A percentile compares a stretch with the other conserved stretches of the same genome.
These are phyloP conservation scores for Mariannaea elegans DNA, from an alignment of 2,329 filamentous ascomycete genomes.

Conservation along the genomic window DNA sequence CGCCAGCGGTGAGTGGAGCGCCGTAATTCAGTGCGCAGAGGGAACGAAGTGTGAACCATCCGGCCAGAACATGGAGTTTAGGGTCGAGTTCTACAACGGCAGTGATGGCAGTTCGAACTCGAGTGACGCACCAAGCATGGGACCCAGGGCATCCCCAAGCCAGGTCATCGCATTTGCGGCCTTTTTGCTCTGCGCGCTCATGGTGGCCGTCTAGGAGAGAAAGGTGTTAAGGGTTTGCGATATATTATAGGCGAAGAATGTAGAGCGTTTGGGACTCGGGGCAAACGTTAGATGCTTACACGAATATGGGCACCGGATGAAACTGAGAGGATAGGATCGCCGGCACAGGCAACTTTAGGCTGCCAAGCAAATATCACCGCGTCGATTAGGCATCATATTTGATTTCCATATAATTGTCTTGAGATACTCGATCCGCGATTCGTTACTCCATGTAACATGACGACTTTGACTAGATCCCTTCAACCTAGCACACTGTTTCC, in stretches of 20 bases:
- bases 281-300: too few species aligned
- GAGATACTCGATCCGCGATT: too few species aligned
- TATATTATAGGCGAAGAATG: not conserved
- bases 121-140: constrained; percentile 10
- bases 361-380: too few species aligned
- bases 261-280: not conserved
- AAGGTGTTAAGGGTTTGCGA: not conserved
- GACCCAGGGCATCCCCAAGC: not conserved
- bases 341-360: too few species aligned
- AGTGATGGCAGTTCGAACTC: constrained; percentile 16
- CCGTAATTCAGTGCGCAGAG: constrained; percentile 51
- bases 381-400: too few species aligned
- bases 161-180: not conserved
- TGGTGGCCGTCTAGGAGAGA: constrained; percentile 4
- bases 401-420: too few species aligned
- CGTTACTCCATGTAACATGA: too few species aligned
- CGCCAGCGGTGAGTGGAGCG: constrained; percentile 57
- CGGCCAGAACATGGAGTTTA: constrained; percentile 45
- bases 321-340: too few species aligned
- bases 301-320: too few species aligned
- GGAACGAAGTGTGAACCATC: constrained; percentile 57
- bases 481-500: too few species aligned
- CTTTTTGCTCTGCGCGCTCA: constrained; percentile 15
- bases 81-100: constrained; percentile 5
- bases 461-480: too few species aligned